A percentile compares a stretch with the other conserved stretches of the same genome.
Evolutionary conservation across 148 eudicot species (phyloP).

Genomic region (Spergularia marina): DNA sequence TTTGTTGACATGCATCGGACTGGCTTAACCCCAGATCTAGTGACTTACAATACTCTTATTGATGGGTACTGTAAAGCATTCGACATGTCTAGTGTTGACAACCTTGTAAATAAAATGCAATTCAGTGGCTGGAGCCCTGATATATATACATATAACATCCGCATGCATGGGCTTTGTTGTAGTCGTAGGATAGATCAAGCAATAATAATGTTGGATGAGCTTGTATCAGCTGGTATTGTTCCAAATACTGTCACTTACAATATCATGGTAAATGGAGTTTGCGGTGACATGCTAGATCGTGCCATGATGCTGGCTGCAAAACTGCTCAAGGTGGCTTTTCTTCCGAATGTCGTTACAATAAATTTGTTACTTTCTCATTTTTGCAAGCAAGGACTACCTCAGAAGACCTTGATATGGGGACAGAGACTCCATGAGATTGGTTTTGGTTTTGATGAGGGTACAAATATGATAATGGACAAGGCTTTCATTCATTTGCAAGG

Average conservation of each 20-base stretch:
- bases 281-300: constrained; percentile 66
- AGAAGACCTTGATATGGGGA: constrained; percentile 80
- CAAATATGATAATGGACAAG: constrained; percentile 62
- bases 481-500: constrained; percentile 50
- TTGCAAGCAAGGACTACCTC: constrained; percentile 74
- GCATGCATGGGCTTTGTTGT: constrained; percentile 69
- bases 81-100: constrained; percentile 61
- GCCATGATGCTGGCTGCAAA: constrained; percentile 80
- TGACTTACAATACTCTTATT: constrained; percentile 86
- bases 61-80: constrained; percentile 76
- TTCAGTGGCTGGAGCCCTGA: constrained; percentile 72
- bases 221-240: constrained; percentile 66
- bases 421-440: constrained; percentile 56
- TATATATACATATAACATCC: constrained; percentile 76
- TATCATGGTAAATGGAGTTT: constrained; percentile 77
- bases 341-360: constrained; percentile 70
- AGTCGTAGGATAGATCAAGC: constrained; percentile 60
- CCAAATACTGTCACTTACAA: constrained; percentile 88
- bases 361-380: constrained; percentile 79
- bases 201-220: constrained; percentile 64
- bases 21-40: constrained; percentile 69
- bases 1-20: constrained; percentile 55
- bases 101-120: constrained; percentile 50
- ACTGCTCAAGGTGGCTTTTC: constrained; percentile 83
- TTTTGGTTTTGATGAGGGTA: constrained; percentile 61